Conservation (phyloP, 106 monocot species). For the Gastrodia elata region DNA sequence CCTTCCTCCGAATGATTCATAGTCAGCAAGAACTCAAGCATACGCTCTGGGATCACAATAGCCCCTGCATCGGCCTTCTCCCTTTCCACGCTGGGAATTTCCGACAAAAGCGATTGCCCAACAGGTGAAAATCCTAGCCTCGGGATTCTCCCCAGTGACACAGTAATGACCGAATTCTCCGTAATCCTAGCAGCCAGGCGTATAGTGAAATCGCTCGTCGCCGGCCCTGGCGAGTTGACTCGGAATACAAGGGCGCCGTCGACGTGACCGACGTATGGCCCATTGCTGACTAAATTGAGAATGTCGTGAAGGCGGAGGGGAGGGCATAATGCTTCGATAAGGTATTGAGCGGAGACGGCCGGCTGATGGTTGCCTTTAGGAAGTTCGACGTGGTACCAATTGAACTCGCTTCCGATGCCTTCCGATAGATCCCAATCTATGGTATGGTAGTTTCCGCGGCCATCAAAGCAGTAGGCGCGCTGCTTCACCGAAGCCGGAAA, state of each 20-base stretch:
- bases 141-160: conserved; percentile 75
- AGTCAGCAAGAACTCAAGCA: conserved; percentile 36
- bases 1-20: conserved; percentile 52
- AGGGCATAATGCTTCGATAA: conserved; percentile 78
- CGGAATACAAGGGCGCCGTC: conserved; percentile 73
- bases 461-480: conserved; percentile 49
- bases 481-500: conserved; percentile 11
- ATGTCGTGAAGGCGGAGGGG: conserved; percentile 90
- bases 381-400: conserved; percentile 95
- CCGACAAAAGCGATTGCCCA: conserved; percentile 53
- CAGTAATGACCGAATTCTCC: conserved; percentile 64
- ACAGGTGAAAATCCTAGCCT: conserved; percentile 57
- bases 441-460: conserved; percentile 27
- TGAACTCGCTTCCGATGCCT: conserved; percentile 28
- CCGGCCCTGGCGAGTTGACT: conserved; percentile 79
- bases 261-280: conserved; percentile 67
- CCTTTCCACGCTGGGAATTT: conserved; percentile 25
- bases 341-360: conserved; percentile 50
- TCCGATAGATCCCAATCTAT: conserved; percentile 41
- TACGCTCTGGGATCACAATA: conserved; percentile 25
- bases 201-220: conserved; percentile 52
- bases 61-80: conserved; percentile 4
- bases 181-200: conserved; percentile 74
- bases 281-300: conserved; percentile 74
- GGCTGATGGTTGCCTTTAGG: conserved; percentile 54